A percentile compares a stretch with the other conserved stretches of the same genome.
Conservation (phyloP, 495 filamentous ascomycete species). For the Terfezia boudieri region DNA sequence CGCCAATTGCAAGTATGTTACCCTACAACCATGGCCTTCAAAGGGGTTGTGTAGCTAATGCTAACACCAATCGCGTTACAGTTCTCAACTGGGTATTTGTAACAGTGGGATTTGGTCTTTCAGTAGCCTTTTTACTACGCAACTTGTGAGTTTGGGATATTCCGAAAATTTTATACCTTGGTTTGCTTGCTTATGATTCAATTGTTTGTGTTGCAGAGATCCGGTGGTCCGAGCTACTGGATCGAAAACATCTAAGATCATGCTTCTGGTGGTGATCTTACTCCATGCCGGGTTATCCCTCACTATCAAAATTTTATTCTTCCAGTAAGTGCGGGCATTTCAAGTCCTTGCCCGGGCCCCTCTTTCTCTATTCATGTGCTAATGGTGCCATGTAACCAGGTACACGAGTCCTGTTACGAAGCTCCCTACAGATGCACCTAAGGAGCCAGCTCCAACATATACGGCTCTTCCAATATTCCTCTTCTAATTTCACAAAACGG, state of each 20-base stretch:
- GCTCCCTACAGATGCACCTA: neutral
- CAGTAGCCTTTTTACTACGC: conserved; percentile 65
- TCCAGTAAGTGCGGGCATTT: conserved; percentile 34
- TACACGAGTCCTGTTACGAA: neutral
- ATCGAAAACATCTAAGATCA: conserved; percentile 66
- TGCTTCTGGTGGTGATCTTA: conserved; percentile 61
- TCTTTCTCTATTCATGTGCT: neutral
- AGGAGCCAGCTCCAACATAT: neutral
- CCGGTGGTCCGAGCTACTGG: conserved; percentile 85
- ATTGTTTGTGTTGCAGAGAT: conserved; percentile 21
- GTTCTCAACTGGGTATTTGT: conserved; percentile 87
- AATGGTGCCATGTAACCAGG: neutral
- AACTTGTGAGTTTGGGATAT: conserved; percentile 36
- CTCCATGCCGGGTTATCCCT: conserved; percentile 74
- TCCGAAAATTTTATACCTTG: neutral
- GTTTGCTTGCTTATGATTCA: neutral
- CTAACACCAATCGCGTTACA: neutral
- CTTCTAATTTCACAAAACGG: too few relatives aligned
- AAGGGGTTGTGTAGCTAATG: neutral
- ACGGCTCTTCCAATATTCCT: too few relatives aligned
- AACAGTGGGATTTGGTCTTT: conserved; percentile 66
- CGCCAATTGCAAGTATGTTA: conserved; percentile 35
- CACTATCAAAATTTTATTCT: conserved; percentile 90
- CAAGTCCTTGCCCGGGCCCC: neutral
- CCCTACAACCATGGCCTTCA: neutral